Conservation (phyloP, 768 basidiomycete species). For the Crassisporium funariophilum region DNA sequence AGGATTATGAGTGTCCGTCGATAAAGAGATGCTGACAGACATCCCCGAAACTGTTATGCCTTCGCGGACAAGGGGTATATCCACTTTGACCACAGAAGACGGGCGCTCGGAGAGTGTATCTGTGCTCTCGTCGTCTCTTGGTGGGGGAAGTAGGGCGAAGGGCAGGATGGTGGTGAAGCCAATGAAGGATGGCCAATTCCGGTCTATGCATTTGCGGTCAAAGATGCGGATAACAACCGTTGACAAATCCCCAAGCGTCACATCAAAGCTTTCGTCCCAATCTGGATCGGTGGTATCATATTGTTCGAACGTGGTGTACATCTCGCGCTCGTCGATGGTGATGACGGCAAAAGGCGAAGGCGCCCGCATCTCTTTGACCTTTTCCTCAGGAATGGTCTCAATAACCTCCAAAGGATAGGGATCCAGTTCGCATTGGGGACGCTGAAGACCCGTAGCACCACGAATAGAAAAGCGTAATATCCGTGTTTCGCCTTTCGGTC, state of each 20-base stretch:
- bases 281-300: constrained; percentile 13
- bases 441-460: constrained; percentile 18
- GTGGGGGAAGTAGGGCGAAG: constrained; percentile 16
- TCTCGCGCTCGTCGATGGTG: constrained; percentile 23
- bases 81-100: constrained; percentile 2
- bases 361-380: constrained; percentile 11
- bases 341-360: constrained; percentile 24
- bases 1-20: constrained; percentile 11
- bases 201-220: constrained; percentile 24
- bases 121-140: neutral
- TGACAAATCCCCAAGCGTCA: constrained; percentile 17
- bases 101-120: neutral
- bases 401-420: constrained; percentile 12
- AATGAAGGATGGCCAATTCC: constrained; percentile 22
- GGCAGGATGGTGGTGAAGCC: constrained; percentile 24
- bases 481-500: constrained; percentile 16
- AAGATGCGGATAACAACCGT: constrained; percentile 24
- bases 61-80: constrained; percentile 17
- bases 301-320: constrained; percentile 22
- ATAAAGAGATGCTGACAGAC: constrained; percentile 18
- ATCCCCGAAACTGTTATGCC: constrained; percentile 11
- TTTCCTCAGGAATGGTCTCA: constrained; percentile 8
- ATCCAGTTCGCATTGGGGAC: constrained; percentile 22
- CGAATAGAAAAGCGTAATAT: constrained; percentile 21
- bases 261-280: constrained; percentile 26